Evolutionary conservation across 2,329 filamentous ascomycete genomes (phyloP).

Genomic region (Venturia carpophila): DNA sequence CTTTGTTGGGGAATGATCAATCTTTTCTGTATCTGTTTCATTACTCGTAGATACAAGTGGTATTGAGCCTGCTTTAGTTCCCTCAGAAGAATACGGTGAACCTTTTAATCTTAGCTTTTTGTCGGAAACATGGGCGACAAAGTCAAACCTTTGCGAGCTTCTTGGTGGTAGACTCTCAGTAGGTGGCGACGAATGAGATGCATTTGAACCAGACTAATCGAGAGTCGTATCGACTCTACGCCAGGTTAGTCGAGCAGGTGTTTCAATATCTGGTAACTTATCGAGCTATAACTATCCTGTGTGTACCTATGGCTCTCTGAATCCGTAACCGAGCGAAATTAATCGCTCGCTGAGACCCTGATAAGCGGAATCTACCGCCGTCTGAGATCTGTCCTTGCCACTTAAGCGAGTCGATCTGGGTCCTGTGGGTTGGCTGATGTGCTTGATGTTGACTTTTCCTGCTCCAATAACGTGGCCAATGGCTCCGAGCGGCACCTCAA

Average conservation of each 20-base stretch:
- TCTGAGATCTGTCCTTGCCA: neutral
- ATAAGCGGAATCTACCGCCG: neutral
- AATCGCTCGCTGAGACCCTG: neutral
- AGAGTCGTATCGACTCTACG: neutral
- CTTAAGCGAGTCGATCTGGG: neutral
- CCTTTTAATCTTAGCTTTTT: too few species aligned
- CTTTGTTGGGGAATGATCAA: neutral
- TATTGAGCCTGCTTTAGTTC: too few species aligned
- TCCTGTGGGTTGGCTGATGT: neutral
- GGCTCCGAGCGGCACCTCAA: neutral
- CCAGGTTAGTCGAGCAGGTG: neutral
- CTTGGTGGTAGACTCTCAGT: too few species aligned
- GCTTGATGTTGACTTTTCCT: neutral
- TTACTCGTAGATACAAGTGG: too few species aligned
- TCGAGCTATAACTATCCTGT: neutral
- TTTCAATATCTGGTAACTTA: neutral
- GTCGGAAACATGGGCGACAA: too few species aligned
- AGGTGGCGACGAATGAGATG: too few species aligned
- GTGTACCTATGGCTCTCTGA: neutral
- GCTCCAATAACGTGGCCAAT: neutral
- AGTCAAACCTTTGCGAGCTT: too few species aligned
- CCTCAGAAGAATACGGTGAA: too few species aligned
- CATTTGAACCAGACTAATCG: too few species aligned
- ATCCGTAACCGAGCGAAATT: neutral
- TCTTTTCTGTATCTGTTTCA: too few species aligned